Base-by-base conservation (phyloP, 2,329 filamentous ascomycete species). In the Fusarium sp. region DNA sequence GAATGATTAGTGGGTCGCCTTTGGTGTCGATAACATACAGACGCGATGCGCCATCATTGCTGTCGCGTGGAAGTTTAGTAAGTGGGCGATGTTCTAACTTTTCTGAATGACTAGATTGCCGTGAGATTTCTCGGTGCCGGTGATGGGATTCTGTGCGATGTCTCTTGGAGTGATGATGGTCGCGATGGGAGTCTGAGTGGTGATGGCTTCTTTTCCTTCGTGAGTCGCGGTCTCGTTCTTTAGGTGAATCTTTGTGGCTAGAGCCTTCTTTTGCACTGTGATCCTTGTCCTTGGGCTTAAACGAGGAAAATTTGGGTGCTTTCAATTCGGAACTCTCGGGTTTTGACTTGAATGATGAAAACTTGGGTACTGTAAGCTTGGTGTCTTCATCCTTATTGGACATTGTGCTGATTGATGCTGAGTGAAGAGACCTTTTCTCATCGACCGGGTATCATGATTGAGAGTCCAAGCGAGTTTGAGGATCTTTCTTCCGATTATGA, bases 1-100 rank as follows among this genome's bases (percentile, higher is more conserved):
- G 86, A 46, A 91, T 79, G 70, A 96, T 94, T 49, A 94, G 86
- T 7, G 86, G 83, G 74, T 98, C 95, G 0, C 95, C 94, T 75
- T 89, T 90, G 44, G 84, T 88, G 79, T 98, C 95, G 54, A 92
- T 75, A 46, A 88, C 74, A 77, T 88, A 94, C 6, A 76, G 41
- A 75, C 77, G 69, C 25, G 77, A 68, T 76, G 63, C 59, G 13
- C 13, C 24, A 22, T 62, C 62, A 15, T 58, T 53, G 13, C 43
- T 60, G 24, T 65, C 57, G 16, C 58, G 65, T 30, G 51, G 18
- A 15, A 38, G 18, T 45, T 67, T 62, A 27, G 49, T 44, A 13
- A 49, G 48, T 4, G 45, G 44, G n/a, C 60, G 65, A 11, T 61
- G 63, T 18, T 60, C 65, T 41, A 57, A 44, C 18, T 61, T 60